Evolutionary conservation across 2,329 filamentous ascomycete species (phyloP), one percentile per base, ranked within the genome.

Genomic region (Beauveria sp.): DNA sequence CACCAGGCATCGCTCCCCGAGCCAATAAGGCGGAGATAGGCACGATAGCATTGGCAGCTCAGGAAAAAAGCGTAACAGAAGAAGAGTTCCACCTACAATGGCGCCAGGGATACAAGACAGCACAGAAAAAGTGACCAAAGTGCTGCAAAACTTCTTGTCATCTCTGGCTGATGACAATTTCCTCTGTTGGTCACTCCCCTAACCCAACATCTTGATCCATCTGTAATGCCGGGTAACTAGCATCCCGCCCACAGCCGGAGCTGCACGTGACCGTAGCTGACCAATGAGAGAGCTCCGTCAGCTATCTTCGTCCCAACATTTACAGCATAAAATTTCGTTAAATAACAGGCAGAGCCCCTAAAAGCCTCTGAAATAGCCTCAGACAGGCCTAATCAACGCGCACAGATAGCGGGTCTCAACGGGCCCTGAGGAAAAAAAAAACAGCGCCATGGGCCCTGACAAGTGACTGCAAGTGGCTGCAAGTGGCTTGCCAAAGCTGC

Each of bases 201-300:
- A 58, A 58, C 55, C 46, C 55, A 58, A 58, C 55, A 58, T 58
- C 55, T 58, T 58, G 55, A 58, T 57, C 30, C 55, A 57, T 57
- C 55, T 20, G 3, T 7, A 48, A 58, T 58, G 18, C 55, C 55
- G 46, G 46, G 55, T 58, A 37, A 37, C 34, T 37, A 58, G 55
- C 22, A 48, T 48, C 22, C 40, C 8, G 18, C 52, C 8, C n/a
- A 26, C 30, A 14, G 18, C 18, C n/a, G 3, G 22, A 8, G 34
- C 22, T 28, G 24, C 57, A 52, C 57, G 50, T 53, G 57, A 59
- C 12, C 7, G n/a, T 14, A 7, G 16, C 34, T 10, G 30, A 16
- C 46, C 46, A 58, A 58, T 57, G 26, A 26, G 43, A 30, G 53
- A 24, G 58, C 41, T 40, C 28, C n/a, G 43, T 30, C 58, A 60